These are phyloP conservation scores for Scortechinia acanthostroma DNA, from an alignment of 2,329 filamentous ascomycete genomes.

Conservation along the genomic window DNA sequence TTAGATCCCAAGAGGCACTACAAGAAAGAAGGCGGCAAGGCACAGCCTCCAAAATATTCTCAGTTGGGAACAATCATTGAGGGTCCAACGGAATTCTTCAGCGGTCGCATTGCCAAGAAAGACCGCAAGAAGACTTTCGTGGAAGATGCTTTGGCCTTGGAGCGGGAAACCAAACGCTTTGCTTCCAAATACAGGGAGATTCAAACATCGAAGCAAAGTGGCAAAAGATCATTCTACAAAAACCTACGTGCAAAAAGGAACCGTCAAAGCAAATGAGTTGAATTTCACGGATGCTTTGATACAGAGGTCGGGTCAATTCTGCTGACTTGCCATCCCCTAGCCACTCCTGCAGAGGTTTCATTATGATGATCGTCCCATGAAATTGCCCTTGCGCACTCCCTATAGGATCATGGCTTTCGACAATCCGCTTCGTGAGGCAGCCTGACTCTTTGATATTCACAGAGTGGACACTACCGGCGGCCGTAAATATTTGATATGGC, in stretches of 20 bases:
- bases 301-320: too few relatives aligned
- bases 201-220: conserved; percentile 74
- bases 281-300: too few relatives aligned
- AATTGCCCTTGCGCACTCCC: too few relatives aligned
- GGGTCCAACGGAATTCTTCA: conserved; percentile 82
- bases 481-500: neutral
- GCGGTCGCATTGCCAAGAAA: conserved; percentile 73
- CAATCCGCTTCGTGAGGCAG: too few relatives aligned
- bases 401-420: too few relatives aligned
- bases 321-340: too few relatives aligned
- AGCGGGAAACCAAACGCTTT: conserved; percentile 64
- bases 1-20: conserved; percentile 85
- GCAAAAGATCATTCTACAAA: conserved; percentile 85
- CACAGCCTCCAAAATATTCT: conserved; percentile 71
- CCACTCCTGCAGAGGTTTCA: too few relatives aligned
- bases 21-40: conserved; percentile 74
- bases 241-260: conserved; percentile 51
- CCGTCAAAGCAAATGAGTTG: neutral
- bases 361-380: too few relatives aligned
- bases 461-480: neutral
- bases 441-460: too few relatives aligned
- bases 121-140: conserved; percentile 82
- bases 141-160: conserved; percentile 71
- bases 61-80: conserved; percentile 84
- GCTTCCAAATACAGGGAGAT: conserved; percentile 83